Evolutionary conservation across 1,284 basidiomycete species (phyloP), one percentile per base, ranked within the genome.

Genomic region (Moesziomyces aphidis): DNA sequence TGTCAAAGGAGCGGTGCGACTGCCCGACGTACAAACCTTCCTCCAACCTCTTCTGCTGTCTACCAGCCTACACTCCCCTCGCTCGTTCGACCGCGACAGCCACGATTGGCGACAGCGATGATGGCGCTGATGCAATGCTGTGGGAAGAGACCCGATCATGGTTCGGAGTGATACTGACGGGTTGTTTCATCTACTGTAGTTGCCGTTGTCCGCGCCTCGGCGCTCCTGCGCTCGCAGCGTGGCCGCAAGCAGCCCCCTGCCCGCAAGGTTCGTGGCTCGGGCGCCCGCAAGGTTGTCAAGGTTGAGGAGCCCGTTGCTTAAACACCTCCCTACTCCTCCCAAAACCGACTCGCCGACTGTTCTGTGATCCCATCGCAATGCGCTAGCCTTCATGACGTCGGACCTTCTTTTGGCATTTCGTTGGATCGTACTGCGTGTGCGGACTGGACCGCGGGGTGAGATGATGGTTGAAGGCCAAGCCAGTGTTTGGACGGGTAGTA

Each of bases 191-290:
- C 26, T 28, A 22, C 26, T 43, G 49, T 61, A 83, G 81, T 55
- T 48, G 80, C 83, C 69, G 78, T 83, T 44, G 77, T 79, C 49
- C 80, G 83, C 45, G 75, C 82, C 44, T 78, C 83, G 7, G 76
- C 76, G 42, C 69, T 84, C 65, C 72, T 75, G 64, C 76, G 70
- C 56, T 59, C 75, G 48, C 83, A 83, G 80, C 73, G 59, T 34
- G 55, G 65, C 60, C 69, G 70, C 66, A 63, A 55, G 55, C 56
- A 76, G 54, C 61, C 73, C 51, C 72, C 60, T 49, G 69, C 70
- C 54, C 64, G 64, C 56, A 78, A 73, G 73, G 60, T 61, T 36
- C 68, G 76, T 26, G 73, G 76, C 48, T 54, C 73, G 49, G 71
- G 65, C 47, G n/a, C 65, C 11, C 59, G 59, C 61, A 74, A 77